phyloP scores from a whole-genome alignment of 1,284 basidiomycete genomes.

The Chondrostereum purpureum region DNA sequence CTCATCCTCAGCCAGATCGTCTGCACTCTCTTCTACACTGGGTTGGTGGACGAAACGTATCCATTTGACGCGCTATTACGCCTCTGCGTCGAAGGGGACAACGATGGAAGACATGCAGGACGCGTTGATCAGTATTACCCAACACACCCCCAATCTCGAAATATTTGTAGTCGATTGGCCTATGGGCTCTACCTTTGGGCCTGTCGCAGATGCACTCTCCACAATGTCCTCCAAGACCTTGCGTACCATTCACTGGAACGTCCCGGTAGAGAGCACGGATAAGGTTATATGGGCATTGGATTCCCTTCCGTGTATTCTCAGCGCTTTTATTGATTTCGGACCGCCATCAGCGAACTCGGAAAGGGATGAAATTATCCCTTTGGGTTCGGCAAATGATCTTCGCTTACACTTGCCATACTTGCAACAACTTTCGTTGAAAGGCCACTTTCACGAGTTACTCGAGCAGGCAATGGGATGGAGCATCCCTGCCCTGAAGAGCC shows the following conservation, averaged over 20 bases:
- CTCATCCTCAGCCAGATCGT: conserved; percentile 29
- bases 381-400: conserved; percentile 54
- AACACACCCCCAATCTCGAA: conserved; percentile 61
- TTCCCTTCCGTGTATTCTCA: conserved; percentile 45
- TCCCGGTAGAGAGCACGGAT: conserved; percentile 45
- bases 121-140: conserved; percentile 44
- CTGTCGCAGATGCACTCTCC: conserved; percentile 55
- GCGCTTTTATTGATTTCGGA: conserved; percentile 49
- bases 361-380: conserved; percentile 22
- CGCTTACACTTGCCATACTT: conserved; percentile 49
- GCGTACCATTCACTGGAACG: conserved; percentile 51
- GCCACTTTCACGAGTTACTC: conserved; percentile 53
- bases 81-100: conserved; percentile 23
- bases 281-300: conserved; percentile 65
- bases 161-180: conserved; percentile 63
- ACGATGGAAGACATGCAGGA: conserved; percentile 38
- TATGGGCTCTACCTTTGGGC: conserved; percentile 44
- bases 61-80: conserved; percentile 50
- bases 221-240: conserved; percentile 41
- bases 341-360: conserved; percentile 15
- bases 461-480: conserved; percentile 63
- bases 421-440: conserved; percentile 53
- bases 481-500: conserved; percentile 46
- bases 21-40: conserved; percentile 31
- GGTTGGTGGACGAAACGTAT: conserved; percentile 64